These are phyloP conservation scores for Podaxis rugospora DNA, from an alignment of 768 basidiomycete species.

Conservation along the genomic window DNA sequence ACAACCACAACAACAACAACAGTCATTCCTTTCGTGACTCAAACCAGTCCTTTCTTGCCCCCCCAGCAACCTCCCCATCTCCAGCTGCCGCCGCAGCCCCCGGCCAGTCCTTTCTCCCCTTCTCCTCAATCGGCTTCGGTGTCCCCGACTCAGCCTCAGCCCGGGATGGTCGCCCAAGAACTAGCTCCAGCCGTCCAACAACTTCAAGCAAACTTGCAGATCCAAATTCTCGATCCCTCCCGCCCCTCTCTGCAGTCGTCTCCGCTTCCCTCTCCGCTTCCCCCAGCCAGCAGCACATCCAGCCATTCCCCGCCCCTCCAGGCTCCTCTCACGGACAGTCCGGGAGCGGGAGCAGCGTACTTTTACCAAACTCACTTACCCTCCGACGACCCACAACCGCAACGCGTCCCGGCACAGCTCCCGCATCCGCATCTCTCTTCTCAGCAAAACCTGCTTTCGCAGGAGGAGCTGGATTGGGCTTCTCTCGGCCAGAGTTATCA, in stretches of 20 bases:
- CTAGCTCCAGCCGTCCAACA: slow-evolving; percentile 41
- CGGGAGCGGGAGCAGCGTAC: slow-evolving; percentile 36
- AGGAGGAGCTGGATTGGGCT: slow-evolving; percentile 50
- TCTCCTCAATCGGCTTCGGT: slow-evolving; percentile 30
- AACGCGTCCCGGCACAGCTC: slow-evolving; percentile 67
- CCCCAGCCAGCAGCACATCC: slow-evolving; percentile 33
- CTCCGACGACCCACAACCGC: slow-evolving; percentile 56
- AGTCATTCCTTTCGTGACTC: slow-evolving; percentile 75
- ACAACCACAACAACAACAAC: slow-evolving; percentile 15
- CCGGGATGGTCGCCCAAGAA: slow-evolving; percentile 22
- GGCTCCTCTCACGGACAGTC: slow-evolving; percentile 26
- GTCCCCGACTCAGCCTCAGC: slow-evolving; percentile 21
- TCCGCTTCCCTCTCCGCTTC: slow-evolving; percentile 57
- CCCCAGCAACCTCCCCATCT: slow-evolving; percentile 25
- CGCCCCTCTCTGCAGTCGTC: slow-evolving; percentile 74
- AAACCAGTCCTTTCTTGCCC: slow-evolving; percentile 75
- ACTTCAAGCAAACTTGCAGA: slow-evolving; percentile 44
- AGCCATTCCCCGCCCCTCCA: slow-evolving; percentile 26
- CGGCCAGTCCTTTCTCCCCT: slow-evolving; percentile 70
- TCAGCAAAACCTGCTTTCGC: slow-evolving; percentile 43
- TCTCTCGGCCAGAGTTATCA: slow-evolving; percentile 28
- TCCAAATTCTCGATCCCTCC: slow-evolving; percentile 46
- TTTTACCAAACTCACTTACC: slow-evolving; percentile 52
- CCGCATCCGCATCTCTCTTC: slow-evolving; percentile 63
- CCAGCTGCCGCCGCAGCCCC: slow-evolving; percentile 29